Conservation (phyloP, 2,329 filamentous ascomycete genomes). For the Gaeumannomyces sp. region DNA sequence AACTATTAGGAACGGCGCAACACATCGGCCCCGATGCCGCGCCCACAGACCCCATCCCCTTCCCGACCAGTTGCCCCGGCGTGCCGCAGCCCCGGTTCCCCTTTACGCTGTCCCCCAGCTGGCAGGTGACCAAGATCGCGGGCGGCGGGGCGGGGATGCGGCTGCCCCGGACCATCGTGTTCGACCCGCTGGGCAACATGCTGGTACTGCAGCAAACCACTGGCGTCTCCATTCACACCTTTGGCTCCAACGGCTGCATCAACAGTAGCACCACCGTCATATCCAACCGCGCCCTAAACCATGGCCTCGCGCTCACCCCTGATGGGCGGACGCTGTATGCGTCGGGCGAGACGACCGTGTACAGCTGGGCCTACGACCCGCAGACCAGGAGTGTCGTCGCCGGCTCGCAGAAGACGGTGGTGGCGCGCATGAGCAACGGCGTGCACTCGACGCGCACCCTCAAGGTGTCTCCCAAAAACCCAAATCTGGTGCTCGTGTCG, state of each 20-base stretch:
- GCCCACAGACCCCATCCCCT: constrained; percentile 15
- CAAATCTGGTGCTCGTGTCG: constrained; percentile 32
- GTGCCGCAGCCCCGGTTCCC: constrained; percentile 22
- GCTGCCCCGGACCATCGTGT: constrained; percentile 23
- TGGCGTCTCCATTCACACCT: constrained; percentile 28
- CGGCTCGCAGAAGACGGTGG: constrained; percentile 28
- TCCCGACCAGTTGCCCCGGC: constrained; percentile 24
- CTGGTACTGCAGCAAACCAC: constrained; percentile 26
- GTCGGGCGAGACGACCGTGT: constrained; percentile 36
- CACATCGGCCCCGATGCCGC: not conserved
- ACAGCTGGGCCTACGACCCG: constrained; percentile 52
- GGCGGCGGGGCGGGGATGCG: constrained; percentile 25
- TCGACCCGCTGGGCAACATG: constrained; percentile 26
- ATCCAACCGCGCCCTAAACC: constrained; percentile 27
- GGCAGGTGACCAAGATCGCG: constrained; percentile 29
- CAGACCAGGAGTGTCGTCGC: constrained; percentile 37
- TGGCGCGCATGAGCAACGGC: constrained; percentile 32
- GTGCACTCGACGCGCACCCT: constrained; percentile 33
- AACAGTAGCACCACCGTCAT: constrained; percentile 23
- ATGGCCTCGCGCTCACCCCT: constrained; percentile 32
- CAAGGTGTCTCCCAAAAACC: constrained; percentile 28
- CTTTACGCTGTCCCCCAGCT: constrained; percentile 24
- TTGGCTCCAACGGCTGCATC: constrained; percentile 29
- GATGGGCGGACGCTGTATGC: constrained; percentile 34
- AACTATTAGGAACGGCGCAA: not conserved